Percentiles rank a stretch among this genome's conserved stretches.
These are phyloP conservation scores for Cercospora nicotianae DNA, from an alignment of 2,329 filamentous ascomycete species.

Conservation along the genomic window DNA sequence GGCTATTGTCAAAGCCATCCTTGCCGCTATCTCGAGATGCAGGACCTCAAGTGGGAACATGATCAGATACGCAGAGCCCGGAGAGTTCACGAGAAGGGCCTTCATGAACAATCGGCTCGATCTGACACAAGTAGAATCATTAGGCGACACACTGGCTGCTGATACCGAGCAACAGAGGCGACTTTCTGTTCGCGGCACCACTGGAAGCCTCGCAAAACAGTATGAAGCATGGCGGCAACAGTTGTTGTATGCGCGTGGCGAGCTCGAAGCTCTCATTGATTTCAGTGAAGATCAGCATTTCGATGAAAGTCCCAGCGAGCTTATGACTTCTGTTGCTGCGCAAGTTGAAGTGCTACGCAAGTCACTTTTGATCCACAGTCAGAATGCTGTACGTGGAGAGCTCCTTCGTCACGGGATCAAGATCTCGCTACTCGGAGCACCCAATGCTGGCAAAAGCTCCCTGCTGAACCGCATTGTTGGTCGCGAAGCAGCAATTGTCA, in stretches of 20 bases:
- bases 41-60: slow-evolving; percentile 14
- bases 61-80: slow-evolving; percentile 87
- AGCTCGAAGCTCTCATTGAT: slow-evolving; percentile 93
- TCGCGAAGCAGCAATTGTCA: slow-evolving; percentile 92
- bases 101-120: slow-evolving; percentile 85
- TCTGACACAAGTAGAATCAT: slow-evolving; percentile 74
- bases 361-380: slow-evolving; percentile 68
- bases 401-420: slow-evolving; percentile 81
- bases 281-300: slow-evolving; percentile 98
- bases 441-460: slow-evolving; percentile 94
- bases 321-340: slow-evolving; percentile 67
- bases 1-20: slow-evolving; percentile 82
- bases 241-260: slow-evolving; percentile 78
- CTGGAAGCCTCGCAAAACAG: slow-evolving; percentile 62
- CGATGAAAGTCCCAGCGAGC: slow-evolving; percentile 74
- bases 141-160: slow-evolving; percentile 61
- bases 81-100: slow-evolving; percentile 90
- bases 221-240: slow-evolving; percentile 82
- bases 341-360: slow-evolving; percentile 63
- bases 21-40: slow-evolving; percentile 63
- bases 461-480: slow-evolving; percentile 88
- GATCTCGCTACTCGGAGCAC: slow-evolving; percentile 83
- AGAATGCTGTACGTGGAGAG: slow-evolving; percentile 78
- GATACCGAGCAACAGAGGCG: slow-evolving; percentile 91
- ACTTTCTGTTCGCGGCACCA: slow-evolving; percentile 76